Conservation (phyloP, 2,329 filamentous ascomycete genomes). For the Pseudocercospora cruenta region DNA sequence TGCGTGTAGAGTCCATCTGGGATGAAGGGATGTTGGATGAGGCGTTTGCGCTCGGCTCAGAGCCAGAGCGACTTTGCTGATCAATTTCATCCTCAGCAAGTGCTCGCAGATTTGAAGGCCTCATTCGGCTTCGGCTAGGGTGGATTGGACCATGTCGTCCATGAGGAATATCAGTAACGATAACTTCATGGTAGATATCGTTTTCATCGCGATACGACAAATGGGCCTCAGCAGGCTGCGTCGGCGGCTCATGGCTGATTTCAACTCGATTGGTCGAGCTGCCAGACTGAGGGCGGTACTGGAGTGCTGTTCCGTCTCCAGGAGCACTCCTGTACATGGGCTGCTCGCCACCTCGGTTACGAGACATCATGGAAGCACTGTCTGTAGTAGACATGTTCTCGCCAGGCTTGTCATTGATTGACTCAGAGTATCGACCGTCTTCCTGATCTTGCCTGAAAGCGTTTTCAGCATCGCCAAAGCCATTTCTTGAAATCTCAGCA, state of each 20-base stretch:
- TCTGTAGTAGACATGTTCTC: conserved; percentile 16
- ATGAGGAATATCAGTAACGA: conserved; percentile 23
- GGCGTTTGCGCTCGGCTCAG: conserved; percentile 1
- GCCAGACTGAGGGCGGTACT: conserved; percentile 13
- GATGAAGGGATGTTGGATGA: background rate
- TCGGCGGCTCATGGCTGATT: conserved; percentile 28
- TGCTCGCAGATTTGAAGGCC: conserved; percentile 17
- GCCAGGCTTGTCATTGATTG: conserved; percentile 9
- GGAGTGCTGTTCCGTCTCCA: conserved; percentile 16
- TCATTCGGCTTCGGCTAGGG: conserved; percentile 12
- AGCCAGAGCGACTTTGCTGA: conserved; percentile 8
- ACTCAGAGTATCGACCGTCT: conserved; percentile 12
- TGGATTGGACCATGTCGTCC: conserved; percentile 18
- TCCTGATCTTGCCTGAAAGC: conserved; percentile 10
- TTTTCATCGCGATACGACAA: conserved; percentile 26
- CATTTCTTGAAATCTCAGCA: conserved; percentile 17
- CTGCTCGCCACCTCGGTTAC: conserved; percentile 8
- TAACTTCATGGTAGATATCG: conserved; percentile 28
- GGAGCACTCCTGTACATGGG: conserved; percentile 11
- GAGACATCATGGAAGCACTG: conserved; percentile 10
- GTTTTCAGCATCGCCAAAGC: conserved; percentile 16
- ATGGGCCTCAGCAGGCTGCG: conserved; percentile 21
- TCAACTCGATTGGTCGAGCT: conserved; percentile 20
- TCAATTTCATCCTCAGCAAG: conserved; percentile 17
- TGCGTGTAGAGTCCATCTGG: conserved; percentile 13